These are phyloP conservation scores for Ophiostoma australiae DNA, from an alignment of 2,329 filamentous ascomycete genomes.

Conservation along the genomic window DNA sequence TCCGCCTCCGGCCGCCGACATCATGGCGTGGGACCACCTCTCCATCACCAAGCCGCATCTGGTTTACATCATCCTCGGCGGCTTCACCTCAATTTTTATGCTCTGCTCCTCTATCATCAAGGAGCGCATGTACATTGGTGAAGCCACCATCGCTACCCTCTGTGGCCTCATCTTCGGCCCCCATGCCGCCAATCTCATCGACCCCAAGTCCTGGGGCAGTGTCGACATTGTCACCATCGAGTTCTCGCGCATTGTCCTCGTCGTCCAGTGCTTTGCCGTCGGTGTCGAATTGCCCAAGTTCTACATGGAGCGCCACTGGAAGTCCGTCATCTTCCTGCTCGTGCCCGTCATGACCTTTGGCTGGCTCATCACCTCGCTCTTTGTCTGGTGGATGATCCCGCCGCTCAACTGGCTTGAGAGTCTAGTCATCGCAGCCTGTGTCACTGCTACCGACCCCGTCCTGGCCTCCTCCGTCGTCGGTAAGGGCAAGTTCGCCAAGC, in stretches of 20 bases:
- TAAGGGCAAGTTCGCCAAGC: slow-evolving; percentile 97
- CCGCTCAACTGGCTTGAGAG: slow-evolving; percentile 83
- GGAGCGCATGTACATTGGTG: slow-evolving; percentile 96
- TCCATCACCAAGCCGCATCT: slow-evolving; percentile 90
- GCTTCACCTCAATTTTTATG: slow-evolving; percentile 98
- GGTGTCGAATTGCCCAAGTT: slow-evolving; percentile 85
- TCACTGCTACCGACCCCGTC: slow-evolving; percentile 95
- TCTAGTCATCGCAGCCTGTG: slow-evolving; percentile 81
- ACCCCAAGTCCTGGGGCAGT: slow-evolving; percentile 72
- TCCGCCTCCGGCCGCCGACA: background rate
- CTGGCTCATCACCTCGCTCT: slow-evolving; percentile 86
- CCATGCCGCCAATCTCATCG: slow-evolving; percentile 73
- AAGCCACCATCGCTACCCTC: slow-evolving; percentile 88
- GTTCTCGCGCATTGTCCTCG: slow-evolving; percentile 81
- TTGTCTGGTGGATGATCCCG: slow-evolving; percentile 87
- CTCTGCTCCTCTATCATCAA: slow-evolving; percentile 96
- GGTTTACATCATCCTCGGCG: slow-evolving; percentile 97
- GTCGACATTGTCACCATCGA: slow-evolving; percentile 83
- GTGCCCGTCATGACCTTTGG: slow-evolving; percentile 97
- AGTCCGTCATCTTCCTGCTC: slow-evolving; percentile 79
- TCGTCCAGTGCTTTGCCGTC: slow-evolving; percentile 88
- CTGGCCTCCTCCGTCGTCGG: slow-evolving; percentile 95
- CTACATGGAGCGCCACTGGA: slow-evolving; percentile 99
- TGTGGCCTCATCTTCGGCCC: slow-evolving; percentile 87
- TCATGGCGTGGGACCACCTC: slow-evolving; percentile 74